Conservation (phyloP, 2,329 filamentous ascomycete species). For the Pestalotiopsis fici region DNA sequence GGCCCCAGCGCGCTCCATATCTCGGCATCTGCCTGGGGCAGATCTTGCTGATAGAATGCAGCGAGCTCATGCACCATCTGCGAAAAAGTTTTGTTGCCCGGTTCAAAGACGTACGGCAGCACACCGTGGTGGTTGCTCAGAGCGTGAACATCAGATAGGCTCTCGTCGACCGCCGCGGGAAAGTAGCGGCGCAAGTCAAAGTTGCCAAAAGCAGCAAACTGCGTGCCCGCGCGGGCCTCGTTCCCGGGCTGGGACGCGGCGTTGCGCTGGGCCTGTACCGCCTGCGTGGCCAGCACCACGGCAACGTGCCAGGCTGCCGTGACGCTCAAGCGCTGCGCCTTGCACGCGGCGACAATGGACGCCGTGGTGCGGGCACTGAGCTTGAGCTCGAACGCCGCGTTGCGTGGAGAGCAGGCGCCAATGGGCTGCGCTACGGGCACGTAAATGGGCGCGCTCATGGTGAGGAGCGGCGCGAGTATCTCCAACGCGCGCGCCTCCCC, state of each 20-base stretch:
- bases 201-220: slow-evolving; percentile 14
- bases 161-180: not conserved
- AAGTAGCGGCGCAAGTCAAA: slow-evolving; percentile 15
- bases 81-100: slow-evolving; percentile 10
- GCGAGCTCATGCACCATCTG: slow-evolving; percentile 11
- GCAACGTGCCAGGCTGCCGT: slow-evolving; percentile 13
- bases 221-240: not conserved
- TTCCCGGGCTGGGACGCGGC: not conserved
- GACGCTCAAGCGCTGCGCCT: slow-evolving; percentile 11
- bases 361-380: slow-evolving; percentile 4
- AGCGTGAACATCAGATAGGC: not conserved
- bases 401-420: slow-evolving; percentile 6
- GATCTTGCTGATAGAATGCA: slow-evolving; percentile 9
- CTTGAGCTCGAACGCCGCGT: slow-evolving; percentile 8
- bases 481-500: slow-evolving; percentile 12
- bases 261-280: slow-evolving; percentile 11
- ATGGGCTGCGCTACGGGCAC: slow-evolving; percentile 9
- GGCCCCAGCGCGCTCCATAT: slow-evolving; percentile 14
- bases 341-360: slow-evolving; percentile 11
- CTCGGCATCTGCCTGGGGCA: slow-evolving; percentile 11
- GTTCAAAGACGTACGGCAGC: slow-evolving; percentile 10
- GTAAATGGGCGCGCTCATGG: slow-evolving; percentile 8
- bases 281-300: slow-evolving; percentile 12
- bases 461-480: slow-evolving; percentile 10
- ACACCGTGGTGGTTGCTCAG: slow-evolving; percentile 14